phyloP scores from a whole-genome alignment of 1,284 basidiomycete genomes.

The Psilocybe mexicana region DNA sequence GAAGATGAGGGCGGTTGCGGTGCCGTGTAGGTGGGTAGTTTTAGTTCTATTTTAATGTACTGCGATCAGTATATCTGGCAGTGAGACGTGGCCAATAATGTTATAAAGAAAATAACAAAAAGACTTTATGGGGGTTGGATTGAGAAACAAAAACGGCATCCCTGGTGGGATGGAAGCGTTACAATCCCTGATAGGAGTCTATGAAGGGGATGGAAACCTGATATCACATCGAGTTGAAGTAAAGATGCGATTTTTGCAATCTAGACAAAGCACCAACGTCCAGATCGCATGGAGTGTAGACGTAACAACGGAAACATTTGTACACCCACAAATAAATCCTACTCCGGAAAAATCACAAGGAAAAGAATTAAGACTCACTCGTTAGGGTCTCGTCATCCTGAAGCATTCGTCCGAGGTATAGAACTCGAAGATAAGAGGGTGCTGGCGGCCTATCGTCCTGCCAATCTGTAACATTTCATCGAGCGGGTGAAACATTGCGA shows the following conservation, averaged over 20 bases:
- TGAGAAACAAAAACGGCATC: slow-evolving; percentile 1
- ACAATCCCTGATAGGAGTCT: not conserved
- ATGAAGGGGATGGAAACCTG: no score
- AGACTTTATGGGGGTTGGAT: not conserved
- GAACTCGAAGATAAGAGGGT: slow-evolving; percentile 74
- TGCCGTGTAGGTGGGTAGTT: slow-evolving; percentile 47
- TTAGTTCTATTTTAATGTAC: slow-evolving; percentile 40
- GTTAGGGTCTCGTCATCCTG: slow-evolving; percentile 80
- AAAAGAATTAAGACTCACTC: slow-evolving; percentile 47
- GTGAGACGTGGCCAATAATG: not conserved
- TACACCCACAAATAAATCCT: not conserved
- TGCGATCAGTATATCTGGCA: slow-evolving; percentile 1
- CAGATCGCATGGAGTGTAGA: not conserved
- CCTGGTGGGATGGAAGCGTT: not conserved
- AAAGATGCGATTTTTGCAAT: not conserved
- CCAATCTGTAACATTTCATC: slow-evolving; percentile 58
- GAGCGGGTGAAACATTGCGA: not conserved
- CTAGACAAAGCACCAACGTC: not conserved
- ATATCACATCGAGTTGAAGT: not conserved
- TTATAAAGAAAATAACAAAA: not conserved
- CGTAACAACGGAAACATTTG: not conserved
- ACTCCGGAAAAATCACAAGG: slow-evolving; percentile 1
- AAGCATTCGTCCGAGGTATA: slow-evolving; percentile 82
- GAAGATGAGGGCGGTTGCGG: slow-evolving; percentile 21
- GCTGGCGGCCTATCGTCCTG: slow-evolving; percentile 78